Evolutionary conservation across 352 stramenopile genomes (phyloP).

Genomic region (Globisporangium cylindrosporum): DNA sequence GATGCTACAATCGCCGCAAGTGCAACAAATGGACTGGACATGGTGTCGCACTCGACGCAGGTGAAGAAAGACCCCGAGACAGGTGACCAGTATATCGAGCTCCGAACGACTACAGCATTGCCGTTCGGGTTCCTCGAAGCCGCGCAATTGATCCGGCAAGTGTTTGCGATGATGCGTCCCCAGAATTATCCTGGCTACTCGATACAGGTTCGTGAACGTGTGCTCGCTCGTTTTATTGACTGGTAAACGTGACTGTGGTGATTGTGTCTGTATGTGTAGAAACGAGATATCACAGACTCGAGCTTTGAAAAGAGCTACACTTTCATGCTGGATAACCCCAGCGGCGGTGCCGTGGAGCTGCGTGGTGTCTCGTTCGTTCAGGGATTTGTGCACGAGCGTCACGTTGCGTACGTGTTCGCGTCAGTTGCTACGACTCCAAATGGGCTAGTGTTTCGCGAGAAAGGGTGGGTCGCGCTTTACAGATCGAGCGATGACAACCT

Average conservation of each 20-base stretch:
- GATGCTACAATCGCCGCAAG: not conserved
- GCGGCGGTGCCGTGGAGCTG: constrained; percentile 1
- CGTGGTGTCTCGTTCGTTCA: constrained; percentile 11
- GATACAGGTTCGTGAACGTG: constrained; percentile 4
- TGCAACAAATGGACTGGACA: constrained; percentile 1
- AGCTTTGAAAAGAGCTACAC: constrained; percentile 16
- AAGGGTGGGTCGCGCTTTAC: constrained; percentile 8
- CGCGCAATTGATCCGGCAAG: constrained; percentile 3
- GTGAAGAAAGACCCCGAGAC: not conserved
- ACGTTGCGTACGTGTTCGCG: constrained; percentile 7
- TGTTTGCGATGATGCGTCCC: constrained; percentile 14
- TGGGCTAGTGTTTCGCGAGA: constrained; percentile 9
- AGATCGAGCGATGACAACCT: not conserved
- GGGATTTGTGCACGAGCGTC: not conserved
- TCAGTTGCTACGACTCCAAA: not conserved
- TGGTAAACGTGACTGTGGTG: not conserved
- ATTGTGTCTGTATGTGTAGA: constrained; percentile 1
- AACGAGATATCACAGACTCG: not conserved
- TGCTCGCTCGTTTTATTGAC: not conserved
- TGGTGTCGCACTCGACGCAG: not conserved
- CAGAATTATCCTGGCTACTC: constrained; percentile 3
- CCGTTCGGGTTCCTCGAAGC: constrained; percentile 10
- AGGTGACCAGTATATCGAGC: constrained; percentile 11
- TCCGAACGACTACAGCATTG: not conserved
- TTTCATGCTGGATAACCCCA: not conserved